Evolutionary conservation across 2,329 filamentous ascomycete genomes (phyloP), one percentile per base, ranked within the genome.

Genomic region (Delphinella strobiligena): DNA sequence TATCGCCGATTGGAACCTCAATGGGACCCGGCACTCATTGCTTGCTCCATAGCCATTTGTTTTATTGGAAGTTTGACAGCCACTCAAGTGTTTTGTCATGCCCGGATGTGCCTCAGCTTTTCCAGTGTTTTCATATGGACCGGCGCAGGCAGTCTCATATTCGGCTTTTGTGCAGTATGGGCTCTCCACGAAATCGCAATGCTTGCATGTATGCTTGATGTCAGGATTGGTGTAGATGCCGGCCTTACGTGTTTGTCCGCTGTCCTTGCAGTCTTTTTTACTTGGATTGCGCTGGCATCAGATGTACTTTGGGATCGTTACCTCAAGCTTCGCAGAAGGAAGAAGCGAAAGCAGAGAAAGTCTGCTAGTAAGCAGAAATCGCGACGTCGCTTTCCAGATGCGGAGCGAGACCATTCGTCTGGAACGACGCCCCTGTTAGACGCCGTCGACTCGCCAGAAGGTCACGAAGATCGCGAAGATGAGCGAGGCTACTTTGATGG

Each of bases 141-240:
- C 3, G 42, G 51, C 9, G 42, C 55, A 8, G 51, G 50, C 5
- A 54, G 52, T 37, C 39, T 55, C 34, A 54, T 54, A 8, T 57
- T 57, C 40, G 54, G 54, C 17, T 56, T 56, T 37, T 57, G 54
- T 42, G 53, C 51, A 5, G 54, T 57, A 30, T 57, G 54, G 54
- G 49, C 49, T 41, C 43, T 57, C 2, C 54, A 57, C 34, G 52
- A 54, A 35, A 53, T 57, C 12, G 54, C 54, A 16, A 56, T 56
- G 52, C 41, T 57, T 32, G 54, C 54, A 10, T 57, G 51, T 45
- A 51, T 55, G 34, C 45, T 57, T 10, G 54, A 56, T 46, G 35
- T 57, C 9, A 42, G 41, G 30, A 54, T 56, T 30, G 53, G 52
- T 9, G 40, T 57, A 17, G 44, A 57, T 38, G 45, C 52, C 15